phyloP scores from a whole-genome alignment of 352 stramenopile genomes.

The Phytophthora syringae region DNA sequence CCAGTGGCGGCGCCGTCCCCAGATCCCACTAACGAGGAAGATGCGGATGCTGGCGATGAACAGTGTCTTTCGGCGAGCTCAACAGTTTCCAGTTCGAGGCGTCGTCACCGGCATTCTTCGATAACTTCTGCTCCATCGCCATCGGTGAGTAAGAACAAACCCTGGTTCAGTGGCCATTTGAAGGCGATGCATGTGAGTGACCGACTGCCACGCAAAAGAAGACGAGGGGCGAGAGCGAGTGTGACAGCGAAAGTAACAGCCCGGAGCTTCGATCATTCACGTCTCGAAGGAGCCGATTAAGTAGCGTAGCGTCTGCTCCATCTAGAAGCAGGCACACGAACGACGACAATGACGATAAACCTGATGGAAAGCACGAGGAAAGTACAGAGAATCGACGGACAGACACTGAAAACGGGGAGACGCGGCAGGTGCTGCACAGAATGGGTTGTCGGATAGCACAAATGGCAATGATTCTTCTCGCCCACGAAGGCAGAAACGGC shows the following conservation, averaged over 20 bases:
- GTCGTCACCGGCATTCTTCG: constrained; percentile 32
- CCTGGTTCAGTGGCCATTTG: constrained; percentile 78
- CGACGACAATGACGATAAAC: constrained; percentile 33
- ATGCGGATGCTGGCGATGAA: constrained; percentile 30
- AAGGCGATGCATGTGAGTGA: constrained; percentile 76
- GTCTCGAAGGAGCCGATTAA: constrained; percentile 20
- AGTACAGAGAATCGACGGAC: constrained; percentile 14
- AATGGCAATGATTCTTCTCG: constrained; percentile 6
- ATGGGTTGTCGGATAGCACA: neutral
- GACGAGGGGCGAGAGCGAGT: constrained; percentile 32
- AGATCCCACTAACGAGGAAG: constrained; percentile 31
- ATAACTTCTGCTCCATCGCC: constrained; percentile 29
- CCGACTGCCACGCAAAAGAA: constrained; percentile 64
- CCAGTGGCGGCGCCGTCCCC: constrained; percentile 28
- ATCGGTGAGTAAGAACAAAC: constrained; percentile 40
- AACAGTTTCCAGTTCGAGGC: constrained; percentile 22
- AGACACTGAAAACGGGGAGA: constrained; percentile 15
- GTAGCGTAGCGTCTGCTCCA: constrained; percentile 27
- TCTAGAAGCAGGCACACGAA: constrained; percentile 27
- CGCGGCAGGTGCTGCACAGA: neutral
- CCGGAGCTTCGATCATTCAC: constrained; percentile 19
- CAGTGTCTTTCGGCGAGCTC: constrained; percentile 10
- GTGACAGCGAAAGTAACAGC: constrained; percentile 31
- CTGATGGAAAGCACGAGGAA: constrained; percentile 13
- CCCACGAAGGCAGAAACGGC: constrained; percentile 29